Evolutionary conservation across 1,139 yeast species (phyloP), one percentile per base, ranked within the genome.

Genomic region (Saccharomycopsis hybrid): DNA sequence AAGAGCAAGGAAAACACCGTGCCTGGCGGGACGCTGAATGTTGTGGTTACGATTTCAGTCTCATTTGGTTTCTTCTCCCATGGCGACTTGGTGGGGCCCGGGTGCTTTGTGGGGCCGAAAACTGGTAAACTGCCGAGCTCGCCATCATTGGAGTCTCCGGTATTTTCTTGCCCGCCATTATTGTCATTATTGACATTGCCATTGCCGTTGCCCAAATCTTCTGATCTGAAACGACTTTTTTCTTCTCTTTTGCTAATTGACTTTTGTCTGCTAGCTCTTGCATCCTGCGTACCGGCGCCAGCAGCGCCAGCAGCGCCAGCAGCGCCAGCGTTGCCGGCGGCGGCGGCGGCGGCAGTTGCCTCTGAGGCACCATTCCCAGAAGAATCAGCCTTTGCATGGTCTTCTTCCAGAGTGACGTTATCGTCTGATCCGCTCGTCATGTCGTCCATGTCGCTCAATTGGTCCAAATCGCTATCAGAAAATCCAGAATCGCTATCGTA

Each of bases 21-120:
- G 1, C 97, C 97, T 28, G 89, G 60, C 0, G 98, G 97, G 0
- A 90, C 96, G 47, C 71, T 66, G 43, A 86, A 64, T 0, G 69
- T 67, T 38, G 82, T 88, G 33, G 83, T 85, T 7, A 74, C 64
- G 44, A 90, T 73, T 48, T 78, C 71, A 2, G 79, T 78, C 54
- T 90, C 96, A 27, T 73, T 75, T 2, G 78, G 63, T 35, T 74
- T 78, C 51, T 78, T 74, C 4, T 70, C 70, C 61, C 80, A 80
- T 1, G 70, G 74, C 28, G 70, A 62, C 2, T 65, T 63, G 0
- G 88, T 80, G 7, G 83, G 75, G 0, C 70, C 65, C 18, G 18
- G 18, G 60, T 83, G 90, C 1, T 73, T 68, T 4, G 65, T 64
- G 1, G 88, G 85, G 0, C 87, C 88, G 29, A 72, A 58, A 1